Base-by-base conservation (phyloP, 2,329 filamentous ascomycete genomes). In the Colletotrichum costaricense region DNA sequence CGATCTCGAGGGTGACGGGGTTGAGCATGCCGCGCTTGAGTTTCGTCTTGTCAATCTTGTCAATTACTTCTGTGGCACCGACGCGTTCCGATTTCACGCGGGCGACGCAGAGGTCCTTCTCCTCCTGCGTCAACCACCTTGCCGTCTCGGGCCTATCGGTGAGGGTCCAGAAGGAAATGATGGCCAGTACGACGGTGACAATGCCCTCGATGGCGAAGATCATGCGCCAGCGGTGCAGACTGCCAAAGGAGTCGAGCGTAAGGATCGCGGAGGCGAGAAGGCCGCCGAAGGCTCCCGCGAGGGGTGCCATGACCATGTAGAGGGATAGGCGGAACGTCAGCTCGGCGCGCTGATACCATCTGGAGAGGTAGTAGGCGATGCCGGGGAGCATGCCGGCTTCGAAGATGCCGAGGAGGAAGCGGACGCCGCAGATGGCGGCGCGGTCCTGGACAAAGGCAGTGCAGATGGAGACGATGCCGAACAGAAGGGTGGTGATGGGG, bases 361-460 rank as follows among this genome's bases (percentile, higher is more conserved):
- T 85, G 1, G 89, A 92, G 24, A 94, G 82, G 77, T 94, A 94
- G 81, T 94, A 95, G 0, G 92, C 92, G 54, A 94, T 93, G 0
- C 93, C 93, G 0, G 93, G 93, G 67, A 94, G 81, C 88, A 95
- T 91, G 8, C 93, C 93, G 0, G 93, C 91, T 81, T 95, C 93
- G 71, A 94, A 94, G 12, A 93, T 81, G 11, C 91, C 91, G 0
- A 94, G 86, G 0, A 94, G 75, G 76, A 94, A 94, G 5, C 93
- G 89, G 0, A 94, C 91, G 16, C 86, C 92, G 49, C 85, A 90
- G 2, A 85, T 81, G 22, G 84, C 81, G 1, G 86, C 81, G 24
- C 89, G 85, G 68, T 87, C 86, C 35, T 89, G 77, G 11, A 93
- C 91, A 75, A 93, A 94, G 0, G 89, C 93, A 0, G 91, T 94